A percentile compares a stretch with the other conserved stretches of the same genome.
These are phyloP conservation scores for Penicillium verhagenii DNA, from an alignment of 495 filamentous ascomycete species.

Conservation along the genomic window DNA sequence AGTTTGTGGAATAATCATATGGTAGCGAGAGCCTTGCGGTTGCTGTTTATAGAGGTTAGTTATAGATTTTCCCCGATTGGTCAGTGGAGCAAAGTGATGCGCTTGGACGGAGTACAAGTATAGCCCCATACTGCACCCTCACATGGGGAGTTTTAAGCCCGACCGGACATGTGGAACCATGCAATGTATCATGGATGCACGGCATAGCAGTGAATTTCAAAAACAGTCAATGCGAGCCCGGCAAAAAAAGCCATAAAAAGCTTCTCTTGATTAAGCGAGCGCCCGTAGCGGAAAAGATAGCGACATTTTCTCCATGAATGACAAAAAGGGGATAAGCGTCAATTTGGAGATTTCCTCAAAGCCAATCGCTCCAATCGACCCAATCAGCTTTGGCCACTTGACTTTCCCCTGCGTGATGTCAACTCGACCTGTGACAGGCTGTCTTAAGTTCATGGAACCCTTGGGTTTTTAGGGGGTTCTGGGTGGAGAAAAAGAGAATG, in stretches of 20 bases:
- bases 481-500: too few species aligned
- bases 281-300: too few species aligned
- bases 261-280: not conserved
- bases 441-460: not conserved
- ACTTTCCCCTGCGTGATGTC: slow-evolving; percentile 6
- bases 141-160: too few species aligned
- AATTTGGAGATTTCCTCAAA: not conserved
- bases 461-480: too few species aligned
- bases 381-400: not conserved
- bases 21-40: not conserved
- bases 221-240: not conserved
- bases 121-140: too few species aligned
- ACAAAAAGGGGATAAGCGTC: not conserved
- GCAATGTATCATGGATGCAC: not conserved
- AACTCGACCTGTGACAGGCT: slow-evolving; percentile 9
- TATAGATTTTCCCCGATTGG: too few species aligned
- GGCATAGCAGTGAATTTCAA: not conserved
- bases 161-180: not conserved
- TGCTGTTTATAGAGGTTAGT: not conserved
- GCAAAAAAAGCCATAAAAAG: not conserved
- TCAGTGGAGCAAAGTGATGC: too few species aligned
- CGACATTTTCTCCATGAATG: not conserved
- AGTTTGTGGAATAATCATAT: not conserved
- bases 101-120: too few species aligned
- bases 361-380: not conserved